Evolutionary conservation across 305 asterid genomes (phyloP).

Genomic region (Salvia sclarea): DNA sequence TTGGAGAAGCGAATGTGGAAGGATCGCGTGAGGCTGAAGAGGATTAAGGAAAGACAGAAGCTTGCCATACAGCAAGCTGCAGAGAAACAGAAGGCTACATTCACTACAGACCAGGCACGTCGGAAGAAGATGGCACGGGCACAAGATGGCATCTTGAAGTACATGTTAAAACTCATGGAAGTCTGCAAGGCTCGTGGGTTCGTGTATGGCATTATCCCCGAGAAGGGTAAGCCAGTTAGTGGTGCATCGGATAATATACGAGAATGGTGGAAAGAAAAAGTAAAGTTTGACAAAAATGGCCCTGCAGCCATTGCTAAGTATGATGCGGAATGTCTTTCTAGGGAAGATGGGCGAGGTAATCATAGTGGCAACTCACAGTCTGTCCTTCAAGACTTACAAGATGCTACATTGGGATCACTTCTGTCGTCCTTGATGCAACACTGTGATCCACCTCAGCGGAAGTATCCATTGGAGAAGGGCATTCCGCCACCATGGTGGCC

Average conservation of each 20-base stretch:
- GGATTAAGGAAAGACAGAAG: conserved; percentile 17
- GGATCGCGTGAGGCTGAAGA: conserved; percentile 16
- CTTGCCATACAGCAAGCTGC: conserved; percentile 15
- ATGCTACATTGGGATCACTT: conserved; percentile 17
- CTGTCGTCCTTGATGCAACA: conserved; percentile 14
- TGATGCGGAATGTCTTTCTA: conserved; percentile 1
- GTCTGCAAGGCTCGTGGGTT: conserved; percentile 20
- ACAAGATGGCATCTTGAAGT: conserved; percentile 24
- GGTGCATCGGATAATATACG: conserved; percentile 16
- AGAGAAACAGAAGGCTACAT: conserved; percentile 5
- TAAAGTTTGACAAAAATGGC: conserved; percentile 8
- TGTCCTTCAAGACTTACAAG: conserved; percentile 18
- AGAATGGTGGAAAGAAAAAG: conserved; percentile 20
- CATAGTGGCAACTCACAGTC: not conserved
- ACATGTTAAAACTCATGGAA: conserved; percentile 12
- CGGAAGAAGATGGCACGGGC: conserved; percentile 23
- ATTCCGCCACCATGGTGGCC: conserved; percentile 17
- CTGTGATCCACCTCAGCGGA: conserved; percentile 9
- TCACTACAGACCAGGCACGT: conserved; percentile 13
- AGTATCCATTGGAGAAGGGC: conserved; percentile 21
- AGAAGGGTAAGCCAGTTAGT: conserved; percentile 20
- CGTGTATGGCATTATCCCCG: conserved; percentile 14
- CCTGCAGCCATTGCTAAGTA: conserved; percentile 14
- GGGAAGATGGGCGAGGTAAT: not conserved
- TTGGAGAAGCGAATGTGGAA: conserved; percentile 20